Conservation (phyloP, 257 asterid genomes). For the Rhazya stricta region DNA sequence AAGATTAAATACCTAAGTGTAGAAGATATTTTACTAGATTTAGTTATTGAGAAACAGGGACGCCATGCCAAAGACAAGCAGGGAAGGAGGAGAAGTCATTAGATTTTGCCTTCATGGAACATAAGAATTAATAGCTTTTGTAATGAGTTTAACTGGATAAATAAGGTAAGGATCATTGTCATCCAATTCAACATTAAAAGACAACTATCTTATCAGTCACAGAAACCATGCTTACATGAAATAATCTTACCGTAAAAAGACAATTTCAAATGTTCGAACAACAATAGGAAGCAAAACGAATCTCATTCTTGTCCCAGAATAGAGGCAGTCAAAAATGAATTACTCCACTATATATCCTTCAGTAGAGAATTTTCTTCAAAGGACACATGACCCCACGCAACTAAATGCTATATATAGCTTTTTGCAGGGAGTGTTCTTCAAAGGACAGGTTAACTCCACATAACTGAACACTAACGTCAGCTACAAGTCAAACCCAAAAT, state of each 20-base stretch:
- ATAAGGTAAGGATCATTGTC: not conserved
- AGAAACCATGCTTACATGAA: no score
- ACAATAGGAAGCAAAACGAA: no score
- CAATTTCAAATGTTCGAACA: no score
- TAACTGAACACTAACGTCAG: not conserved
- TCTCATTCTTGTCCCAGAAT: not conserved
- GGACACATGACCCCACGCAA: not conserved
- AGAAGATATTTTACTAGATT: not conserved
- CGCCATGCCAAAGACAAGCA: not conserved
- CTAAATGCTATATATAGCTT: not conserved
- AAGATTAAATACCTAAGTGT: no score
- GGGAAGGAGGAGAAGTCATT: not conserved
- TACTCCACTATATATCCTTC: no score
- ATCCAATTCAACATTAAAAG: no score
- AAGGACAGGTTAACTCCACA: no score
- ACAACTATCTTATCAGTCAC: no score
- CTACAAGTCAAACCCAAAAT: not conserved
- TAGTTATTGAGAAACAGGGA: not conserved
- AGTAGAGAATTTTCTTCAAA: no score
- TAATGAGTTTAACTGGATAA: not conserved
- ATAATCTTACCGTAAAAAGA: no score
- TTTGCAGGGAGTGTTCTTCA: no score
- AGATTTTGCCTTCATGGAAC: not conserved
- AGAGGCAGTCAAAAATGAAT: not conserved
- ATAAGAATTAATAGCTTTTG: not conserved